Percentiles rank a stretch among this genome's conserved stretches.
Evolutionary conservation across 257 asterid genomes (phyloP).

Genomic region (Ballota nigra): DNA sequence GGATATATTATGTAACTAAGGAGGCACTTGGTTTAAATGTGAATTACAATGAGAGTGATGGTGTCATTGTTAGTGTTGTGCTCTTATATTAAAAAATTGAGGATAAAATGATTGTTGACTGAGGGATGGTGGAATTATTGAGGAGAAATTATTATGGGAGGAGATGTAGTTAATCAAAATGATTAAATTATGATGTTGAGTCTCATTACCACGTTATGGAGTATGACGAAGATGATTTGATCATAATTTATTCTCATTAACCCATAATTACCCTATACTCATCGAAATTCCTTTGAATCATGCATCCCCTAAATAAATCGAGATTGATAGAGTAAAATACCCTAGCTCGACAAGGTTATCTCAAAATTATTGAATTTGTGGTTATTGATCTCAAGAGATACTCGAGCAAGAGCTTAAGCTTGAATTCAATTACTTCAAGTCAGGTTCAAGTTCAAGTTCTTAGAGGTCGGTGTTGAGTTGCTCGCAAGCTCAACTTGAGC

Average conservation of each 20-base stretch:
- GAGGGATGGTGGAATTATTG: background rate
- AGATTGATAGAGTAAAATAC: background rate
- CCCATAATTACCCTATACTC: too few relatives aligned
- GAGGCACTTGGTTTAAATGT: background rate
- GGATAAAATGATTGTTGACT: background rate
- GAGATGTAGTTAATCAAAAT: background rate
- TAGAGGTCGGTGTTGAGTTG: background rate
- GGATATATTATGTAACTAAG: background rate
- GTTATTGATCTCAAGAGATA: background rate
- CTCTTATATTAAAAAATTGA: background rate
- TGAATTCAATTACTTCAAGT: background rate
- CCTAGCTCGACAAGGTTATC: background rate
- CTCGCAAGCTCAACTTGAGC: background rate
- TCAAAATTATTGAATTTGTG: background rate
- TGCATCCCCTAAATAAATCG: background rate
- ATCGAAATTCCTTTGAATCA: too few relatives aligned
- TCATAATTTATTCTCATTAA: too few relatives aligned
- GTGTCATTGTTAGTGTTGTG: background rate
- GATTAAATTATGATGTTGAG: background rate
- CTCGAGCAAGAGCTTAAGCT: background rate
- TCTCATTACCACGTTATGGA: background rate
- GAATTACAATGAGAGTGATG: background rate
- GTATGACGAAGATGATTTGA: too few relatives aligned
- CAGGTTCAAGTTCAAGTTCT: background rate
- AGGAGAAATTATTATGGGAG: background rate